phyloP scores from a whole-genome alignment of 305 asterid species.

The Caryopteris hybrid region DNA sequence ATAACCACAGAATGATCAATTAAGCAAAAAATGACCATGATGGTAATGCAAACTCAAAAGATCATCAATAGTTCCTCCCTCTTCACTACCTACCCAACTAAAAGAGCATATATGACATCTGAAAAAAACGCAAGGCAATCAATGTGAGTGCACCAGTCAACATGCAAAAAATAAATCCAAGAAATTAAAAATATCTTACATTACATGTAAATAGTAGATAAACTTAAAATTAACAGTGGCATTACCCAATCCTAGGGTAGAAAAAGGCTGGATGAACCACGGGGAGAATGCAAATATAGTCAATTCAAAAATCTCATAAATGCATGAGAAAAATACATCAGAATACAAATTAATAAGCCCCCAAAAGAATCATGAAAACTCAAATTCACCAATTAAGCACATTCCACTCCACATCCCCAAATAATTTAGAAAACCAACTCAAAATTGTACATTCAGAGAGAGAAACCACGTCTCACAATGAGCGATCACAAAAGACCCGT shows the following conservation, averaged over 20 bases:
- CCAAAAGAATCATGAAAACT: not conserved
- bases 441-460: not conserved
- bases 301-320: conserved; percentile 2
- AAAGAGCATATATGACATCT: not conserved
- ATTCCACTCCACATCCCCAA: conserved; percentile 10
- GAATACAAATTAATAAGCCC: not conserved
- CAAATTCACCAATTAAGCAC: conserved; percentile 8
- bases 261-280: not conserved
- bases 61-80: not conserved
- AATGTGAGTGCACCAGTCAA: not conserved
- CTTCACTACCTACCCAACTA: not conserved
- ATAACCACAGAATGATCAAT: not conserved
- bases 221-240: not conserved
- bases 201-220: not conserved
- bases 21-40: not conserved
- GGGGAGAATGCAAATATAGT: not conserved
- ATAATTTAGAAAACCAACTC: not conserved
- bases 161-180: conserved; percentile 6
- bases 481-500: conserved; percentile 23
- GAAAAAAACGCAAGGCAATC: not conserved
- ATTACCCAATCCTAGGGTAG: not conserved
- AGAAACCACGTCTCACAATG: conserved; percentile 18
- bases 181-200: not conserved
- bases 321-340: conserved; percentile 4
- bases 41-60: not conserved